Evolutionary conservation across 2,329 filamentous ascomycete species (phyloP).

Genomic region (Scytalidium sp.): DNA sequence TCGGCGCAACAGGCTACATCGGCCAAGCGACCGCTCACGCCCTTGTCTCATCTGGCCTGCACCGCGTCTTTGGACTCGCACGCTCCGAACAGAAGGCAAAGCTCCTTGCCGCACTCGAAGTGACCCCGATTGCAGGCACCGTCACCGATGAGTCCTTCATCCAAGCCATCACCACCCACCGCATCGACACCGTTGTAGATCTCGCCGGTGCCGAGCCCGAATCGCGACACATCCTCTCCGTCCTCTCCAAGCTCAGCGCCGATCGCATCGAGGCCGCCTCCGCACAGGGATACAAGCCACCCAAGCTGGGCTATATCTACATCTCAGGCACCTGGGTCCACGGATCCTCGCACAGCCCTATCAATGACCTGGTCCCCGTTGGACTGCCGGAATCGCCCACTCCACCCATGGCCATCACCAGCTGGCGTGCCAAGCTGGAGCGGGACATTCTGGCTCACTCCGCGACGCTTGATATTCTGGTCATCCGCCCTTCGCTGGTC

Average conservation of each 20-base stretch:
- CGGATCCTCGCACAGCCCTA: slow-evolving; percentile 22
- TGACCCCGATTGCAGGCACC: slow-evolving; percentile 28
- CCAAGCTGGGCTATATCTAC: slow-evolving; percentile 36
- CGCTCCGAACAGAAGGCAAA: slow-evolving; percentile 29
- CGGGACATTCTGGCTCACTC: slow-evolving; percentile 26
- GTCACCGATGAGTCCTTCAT: slow-evolving; percentile 14
- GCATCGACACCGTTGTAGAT: slow-evolving; percentile 35
- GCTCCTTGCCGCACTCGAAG: slow-evolving; percentile 26
- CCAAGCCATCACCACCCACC: slow-evolving; percentile 19
- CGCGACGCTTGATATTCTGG: slow-evolving; percentile 29
- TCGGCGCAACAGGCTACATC: slow-evolving; percentile 52
- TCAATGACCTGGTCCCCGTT: slow-evolving; percentile 29
- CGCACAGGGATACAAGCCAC: slow-evolving; percentile 15
- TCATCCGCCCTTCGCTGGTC: slow-evolving; percentile 30
- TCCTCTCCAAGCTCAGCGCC: slow-evolving; percentile 16
- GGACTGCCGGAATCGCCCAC: slow-evolving; percentile 15
- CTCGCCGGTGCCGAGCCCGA: slow-evolving; percentile 22
- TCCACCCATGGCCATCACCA: slow-evolving; percentile 21
- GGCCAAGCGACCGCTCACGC: slow-evolving; percentile 50
- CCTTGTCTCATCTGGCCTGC: slow-evolving; percentile 32
- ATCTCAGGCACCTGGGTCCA: slow-evolving; percentile 35
- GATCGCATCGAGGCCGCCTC: slow-evolving; percentile 16
- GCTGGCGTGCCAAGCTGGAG: slow-evolving; percentile 31
- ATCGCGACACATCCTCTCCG: slow-evolving; percentile 19
- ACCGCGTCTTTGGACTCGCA: slow-evolving; percentile 34